Conservation (phyloP, 2,329 filamentous ascomycete species). For the Colletotrichum lindemuthianum region DNA sequence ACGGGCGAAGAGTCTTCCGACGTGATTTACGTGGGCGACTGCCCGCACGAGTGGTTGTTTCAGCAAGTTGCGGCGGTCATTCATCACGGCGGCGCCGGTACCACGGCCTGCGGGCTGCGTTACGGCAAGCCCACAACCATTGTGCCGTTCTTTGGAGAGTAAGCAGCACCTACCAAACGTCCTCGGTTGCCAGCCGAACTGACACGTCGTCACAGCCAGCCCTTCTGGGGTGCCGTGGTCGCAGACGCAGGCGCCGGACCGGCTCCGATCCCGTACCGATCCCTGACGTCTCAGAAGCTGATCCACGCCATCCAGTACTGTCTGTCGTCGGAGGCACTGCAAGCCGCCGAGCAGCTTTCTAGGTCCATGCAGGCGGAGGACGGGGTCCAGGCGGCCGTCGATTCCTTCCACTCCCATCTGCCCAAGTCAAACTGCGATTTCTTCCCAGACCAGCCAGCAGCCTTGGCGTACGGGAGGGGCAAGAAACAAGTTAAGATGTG, state of each 20-base stretch:
- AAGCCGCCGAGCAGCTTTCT: conserved; percentile 28
- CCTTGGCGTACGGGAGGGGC: conserved; percentile 4
- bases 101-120: conserved; percentile 27
- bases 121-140: conserved; percentile 31
- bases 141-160: conserved; percentile 36
- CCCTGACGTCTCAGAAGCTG: conserved; percentile 31
- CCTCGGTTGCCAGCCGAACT: neutral
- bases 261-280: conserved; percentile 30
- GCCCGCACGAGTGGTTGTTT: conserved; percentile 34
- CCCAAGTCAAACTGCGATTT: conserved; percentile 30
- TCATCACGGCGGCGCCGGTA: conserved; percentile 34
- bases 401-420: conserved; percentile 31
- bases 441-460: conserved; percentile 28
- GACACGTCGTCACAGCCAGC: conserved; percentile 13
- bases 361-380: conserved; percentile 27
- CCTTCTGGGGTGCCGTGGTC: conserved; percentile 34
- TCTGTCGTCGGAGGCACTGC: conserved; percentile 18
- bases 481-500: conserved; percentile 40
- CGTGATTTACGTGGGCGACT: conserved; percentile 33
- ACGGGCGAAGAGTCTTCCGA: conserved; percentile 18
- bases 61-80: conserved; percentile 32
- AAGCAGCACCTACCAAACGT: neutral
- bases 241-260: conserved; percentile 33
- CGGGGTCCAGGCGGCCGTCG: conserved; percentile 25
- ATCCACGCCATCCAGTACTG: conserved; percentile 23